Base-by-base conservation (phyloP, 345 rosid genomes). In the Fremontodendron californicum region DNA sequence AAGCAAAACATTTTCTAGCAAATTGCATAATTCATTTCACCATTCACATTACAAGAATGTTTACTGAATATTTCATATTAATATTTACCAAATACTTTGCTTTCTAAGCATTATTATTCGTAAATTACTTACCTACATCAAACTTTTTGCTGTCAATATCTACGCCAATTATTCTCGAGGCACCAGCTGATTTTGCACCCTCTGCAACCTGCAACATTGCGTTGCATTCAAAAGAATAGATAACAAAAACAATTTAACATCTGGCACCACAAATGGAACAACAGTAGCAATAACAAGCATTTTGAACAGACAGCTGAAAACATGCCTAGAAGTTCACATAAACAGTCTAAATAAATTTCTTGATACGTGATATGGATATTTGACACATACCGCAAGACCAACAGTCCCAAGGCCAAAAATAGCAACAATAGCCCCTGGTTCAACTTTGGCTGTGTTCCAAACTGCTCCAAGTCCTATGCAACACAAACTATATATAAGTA, bases 371-470 rank as follows among this genome's bases (percentile, higher is more conserved):
- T 62, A 74, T 49, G 55, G 27, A 35, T 9, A 39, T 61, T 69
- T 45, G 71, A 52, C 19, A 86, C 98, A 87, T 84, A 93, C 99
- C 18, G 98, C 99, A 82, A 96, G 99, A 39, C 99, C 98, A 77
- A 96, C 92, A 31, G 99, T 93, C 13, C 99, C 99, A 83, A 93
- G 98, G 84, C 99, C 99, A 63, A 96, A 96, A 78, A 96, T 79
- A 70, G 98, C 93, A 57, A 96, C 97, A 81, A 81, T 88, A 21
- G 99, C 91, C 76, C 98, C 99, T 23, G 97, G 78, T 82, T 93
- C 99, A 35, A 95, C 99, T 88, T 95, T 95, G 76, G 99, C 99
- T 7, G 99, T 90, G 82, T 95, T 95, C 99, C 99, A 95, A 75
- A 95, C 99, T 74, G 99, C 99, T 84, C 99, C 99, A 79, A 95